A percentile compares a stretch with the other conserved stretches of the same genome.
Evolutionary conservation across 352 stramenopile species (phyloP).

Genomic region (Thraustochytrium aureum): DNA sequence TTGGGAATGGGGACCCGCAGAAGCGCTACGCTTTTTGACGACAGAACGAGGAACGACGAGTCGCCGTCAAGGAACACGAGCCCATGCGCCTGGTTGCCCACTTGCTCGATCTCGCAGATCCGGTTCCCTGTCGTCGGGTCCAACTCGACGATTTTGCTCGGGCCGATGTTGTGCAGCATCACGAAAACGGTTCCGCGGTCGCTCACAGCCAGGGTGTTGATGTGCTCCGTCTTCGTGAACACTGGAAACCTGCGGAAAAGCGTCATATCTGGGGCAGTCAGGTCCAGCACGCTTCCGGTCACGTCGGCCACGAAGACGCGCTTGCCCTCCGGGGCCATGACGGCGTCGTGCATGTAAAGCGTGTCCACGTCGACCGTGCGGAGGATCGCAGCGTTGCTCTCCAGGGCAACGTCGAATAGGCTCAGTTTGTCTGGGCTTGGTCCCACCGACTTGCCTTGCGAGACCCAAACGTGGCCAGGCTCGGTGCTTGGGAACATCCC

Average conservation of each 20-base stretch:
- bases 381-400: neutral
- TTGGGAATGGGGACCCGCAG: neutral
- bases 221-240: conserved; percentile 27
- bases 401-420: neutral
- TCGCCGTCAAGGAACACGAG: conserved; percentile 15
- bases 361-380: neutral
- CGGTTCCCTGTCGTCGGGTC: conserved; percentile 10
- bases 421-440: conserved; percentile 1
- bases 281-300: conserved; percentile 6
- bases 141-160: conserved; percentile 29
- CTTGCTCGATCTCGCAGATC: conserved; percentile 7
- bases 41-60: neutral
- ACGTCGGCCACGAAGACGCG: conserved; percentile 15
- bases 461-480: neutral
- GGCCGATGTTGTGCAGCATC: conserved; percentile 28
- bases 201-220: conserved; percentile 40
- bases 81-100: conserved; percentile 36
- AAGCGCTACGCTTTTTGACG: conserved; percentile 26
- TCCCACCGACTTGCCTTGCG: neutral
- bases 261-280: neutral
- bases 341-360: conserved; percentile 49
- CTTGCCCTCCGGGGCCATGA: neutral
- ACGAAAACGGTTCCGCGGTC: conserved; percentile 23
- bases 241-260: conserved; percentile 7
- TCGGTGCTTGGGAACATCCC: neutral